These are phyloP conservation scores for Herpetomonas tarakana DNA, from an alignment of 208 protist genomes.

Conservation along the genomic window DNA sequence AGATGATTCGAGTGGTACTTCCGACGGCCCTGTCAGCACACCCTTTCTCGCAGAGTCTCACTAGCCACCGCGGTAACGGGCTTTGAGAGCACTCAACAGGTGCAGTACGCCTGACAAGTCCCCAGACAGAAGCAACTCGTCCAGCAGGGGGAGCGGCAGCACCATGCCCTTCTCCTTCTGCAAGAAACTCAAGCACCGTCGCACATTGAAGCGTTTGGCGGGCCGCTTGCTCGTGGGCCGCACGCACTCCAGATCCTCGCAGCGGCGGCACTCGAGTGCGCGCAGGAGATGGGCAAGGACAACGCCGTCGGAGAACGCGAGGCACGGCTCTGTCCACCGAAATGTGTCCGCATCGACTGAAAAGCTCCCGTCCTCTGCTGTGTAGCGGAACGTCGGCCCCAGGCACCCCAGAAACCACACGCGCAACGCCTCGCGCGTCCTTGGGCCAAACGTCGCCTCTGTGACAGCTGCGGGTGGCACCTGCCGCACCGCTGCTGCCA, in stretches of 20 bases:
- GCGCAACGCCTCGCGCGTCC: slow-evolving; percentile 13
- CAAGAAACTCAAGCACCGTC: slow-evolving; percentile 61
- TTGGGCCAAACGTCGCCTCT: neutral
- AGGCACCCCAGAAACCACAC: slow-evolving; percentile 49
- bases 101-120: slow-evolving; percentile 36
- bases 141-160: slow-evolving; percentile 36
- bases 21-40: no score
- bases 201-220: slow-evolving; percentile 75
- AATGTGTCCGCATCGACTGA: slow-evolving; percentile 12
- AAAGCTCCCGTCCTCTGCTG: slow-evolving; percentile 45
- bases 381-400: slow-evolving; percentile 43
- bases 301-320: slow-evolving; percentile 75
- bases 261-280: slow-evolving; percentile 57
- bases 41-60: no score
- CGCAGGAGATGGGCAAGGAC: slow-evolving; percentile 60
- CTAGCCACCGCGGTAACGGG: neutral
- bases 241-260: slow-evolving; percentile 57
- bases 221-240: slow-evolving; percentile 38
- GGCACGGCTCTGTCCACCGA: slow-evolving; percentile 17
- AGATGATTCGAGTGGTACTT: no score
- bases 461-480: neutral
- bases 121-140: slow-evolving; percentile 53
- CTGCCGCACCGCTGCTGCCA: neutral
- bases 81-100: slow-evolving; percentile 26
- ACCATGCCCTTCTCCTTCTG: slow-evolving; percentile 33